Base-by-base conservation (phyloP, 495 filamentous ascomycete species). In the Lineolata rhizophorae region DNA sequence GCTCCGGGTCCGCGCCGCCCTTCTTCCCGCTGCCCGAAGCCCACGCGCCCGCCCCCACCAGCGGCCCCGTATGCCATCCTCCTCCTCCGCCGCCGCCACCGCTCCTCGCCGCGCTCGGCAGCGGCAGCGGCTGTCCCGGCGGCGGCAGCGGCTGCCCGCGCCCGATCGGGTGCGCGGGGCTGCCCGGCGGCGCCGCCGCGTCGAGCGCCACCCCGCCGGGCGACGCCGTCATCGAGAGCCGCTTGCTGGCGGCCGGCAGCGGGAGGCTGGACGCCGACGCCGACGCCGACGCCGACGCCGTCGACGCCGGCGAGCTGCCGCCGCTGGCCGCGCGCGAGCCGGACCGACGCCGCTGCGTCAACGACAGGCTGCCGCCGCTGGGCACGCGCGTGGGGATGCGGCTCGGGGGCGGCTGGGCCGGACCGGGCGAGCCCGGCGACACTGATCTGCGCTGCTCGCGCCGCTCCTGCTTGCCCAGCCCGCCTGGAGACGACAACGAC, bases 141-240 rank as follows among this genome's bases (percentile, higher is more conserved):
- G 48, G 48, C 10, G 48, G 48, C 5, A 51, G 32, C 5, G 48
- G 48, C 32, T 43, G 43, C 1, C 48, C 48, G 18, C 48, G 35
- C 9, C 48, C 48, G 8, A 51, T 47, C 12, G 48, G 48, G 26
- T 45, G 30, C 4, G 15, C 4, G 10, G 35, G 32, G 11, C 15
- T 24, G 18, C 35, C 30, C 15, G 28, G 28, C 6, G n/a, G n/a
- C n/a, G n/a, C n/a, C n/a, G n/a, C n/a, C n/a, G n/a, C n/a, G n/a
- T 6, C 28, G 14, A 8, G 13, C 9, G n/a, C 4, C 9, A 18
- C 16, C 15, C 11, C 12, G 18, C 24, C 18, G 4, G 8, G n/a
- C 15, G 27, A 12, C 18, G 17, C 6, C n/a, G 18, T 10, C 25
- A 20, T 8, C 17, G 1, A 12, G 35, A 18, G 22, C 10, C 3